Conservation (phyloP, 116 monocot genomes). For the Cymodocea nodosa region DNA sequence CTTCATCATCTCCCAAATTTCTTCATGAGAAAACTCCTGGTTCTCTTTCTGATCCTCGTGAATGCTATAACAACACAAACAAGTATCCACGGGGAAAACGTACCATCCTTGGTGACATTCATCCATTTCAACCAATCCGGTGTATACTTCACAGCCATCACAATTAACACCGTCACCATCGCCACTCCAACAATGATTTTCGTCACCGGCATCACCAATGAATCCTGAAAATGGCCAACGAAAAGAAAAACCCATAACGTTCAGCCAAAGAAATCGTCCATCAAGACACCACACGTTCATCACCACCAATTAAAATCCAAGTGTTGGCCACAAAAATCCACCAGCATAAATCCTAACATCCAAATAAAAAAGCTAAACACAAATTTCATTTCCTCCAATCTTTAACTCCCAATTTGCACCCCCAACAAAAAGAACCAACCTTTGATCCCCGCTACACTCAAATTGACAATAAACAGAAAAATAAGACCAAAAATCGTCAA, state of each 20-base stretch:
- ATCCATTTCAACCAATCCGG: slow-evolving; percentile 52
- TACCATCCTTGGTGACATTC: slow-evolving; percentile 14
- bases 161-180: slow-evolving; percentile 33
- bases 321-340: no score
- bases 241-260: background rate
- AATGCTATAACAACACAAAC: slow-evolving; percentile 49
- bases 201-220: slow-evolving; percentile 74
- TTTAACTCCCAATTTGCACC: no score
- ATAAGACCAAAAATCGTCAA: background rate
- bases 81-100: slow-evolving; percentile 84
- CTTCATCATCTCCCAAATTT: background rate
- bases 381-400: no score
- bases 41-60: slow-evolving; percentile 65
- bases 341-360: no score
- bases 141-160: slow-evolving; percentile 45
- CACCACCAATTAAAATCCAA: no score
- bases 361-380: no score
- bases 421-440: no score
- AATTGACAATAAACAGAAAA: no score
- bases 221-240: slow-evolving; percentile 35
- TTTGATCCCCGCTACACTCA: no score
- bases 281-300: no score
- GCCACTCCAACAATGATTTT: slow-evolving; percentile 57
- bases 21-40: slow-evolving; percentile 51
- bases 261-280: background rate